Evolutionary conservation across 805 yeast species (phyloP).

Genomic region (Candida koratica): DNA sequence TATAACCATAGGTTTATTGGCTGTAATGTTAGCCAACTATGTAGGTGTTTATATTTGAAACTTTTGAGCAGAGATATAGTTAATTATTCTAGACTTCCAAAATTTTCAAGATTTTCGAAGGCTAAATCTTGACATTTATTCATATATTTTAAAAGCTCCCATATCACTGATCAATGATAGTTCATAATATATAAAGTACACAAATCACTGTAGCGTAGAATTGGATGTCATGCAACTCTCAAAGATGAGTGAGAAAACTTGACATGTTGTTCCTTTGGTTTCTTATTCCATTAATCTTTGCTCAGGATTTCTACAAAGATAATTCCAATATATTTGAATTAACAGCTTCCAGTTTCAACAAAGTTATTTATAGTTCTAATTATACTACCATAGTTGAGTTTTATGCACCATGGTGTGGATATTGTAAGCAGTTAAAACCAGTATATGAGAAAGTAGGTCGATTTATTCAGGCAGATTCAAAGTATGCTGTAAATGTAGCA

Average conservation of each 20-base stretch:
- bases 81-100: neutral
- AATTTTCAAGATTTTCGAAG: neutral
- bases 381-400: slow-evolving; percentile 82
- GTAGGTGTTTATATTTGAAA: slow-evolving; percentile 45
- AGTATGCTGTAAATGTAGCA: slow-evolving; percentile 57
- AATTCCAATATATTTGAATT: slow-evolving; percentile 52
- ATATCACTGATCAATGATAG: too few species aligned
- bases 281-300: slow-evolving; percentile 5
- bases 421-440: slow-evolving; percentile 71
- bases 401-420: slow-evolving; percentile 98
- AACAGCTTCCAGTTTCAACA: slow-evolving; percentile 55
- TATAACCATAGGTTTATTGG: slow-evolving; percentile 33
- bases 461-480: slow-evolving; percentile 44
- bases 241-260: slow-evolving; percentile 4
- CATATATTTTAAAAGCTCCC: too few species aligned
- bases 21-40: slow-evolving; percentile 36
- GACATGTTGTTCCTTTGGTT: slow-evolving; percentile 7
- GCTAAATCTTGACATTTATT: too few species aligned
- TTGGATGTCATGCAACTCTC: too few species aligned
- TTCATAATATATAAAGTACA: too few species aligned
- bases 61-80: slow-evolving; percentile 6
- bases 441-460: slow-evolving; percentile 63
- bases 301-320: slow-evolving; percentile 26
- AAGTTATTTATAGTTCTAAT: slow-evolving; percentile 63
- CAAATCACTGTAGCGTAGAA: too few species aligned